Evolutionary conservation across 2,329 filamentous ascomycete genomes (phyloP).

Genomic region (Dissoconium aciculare): DNA sequence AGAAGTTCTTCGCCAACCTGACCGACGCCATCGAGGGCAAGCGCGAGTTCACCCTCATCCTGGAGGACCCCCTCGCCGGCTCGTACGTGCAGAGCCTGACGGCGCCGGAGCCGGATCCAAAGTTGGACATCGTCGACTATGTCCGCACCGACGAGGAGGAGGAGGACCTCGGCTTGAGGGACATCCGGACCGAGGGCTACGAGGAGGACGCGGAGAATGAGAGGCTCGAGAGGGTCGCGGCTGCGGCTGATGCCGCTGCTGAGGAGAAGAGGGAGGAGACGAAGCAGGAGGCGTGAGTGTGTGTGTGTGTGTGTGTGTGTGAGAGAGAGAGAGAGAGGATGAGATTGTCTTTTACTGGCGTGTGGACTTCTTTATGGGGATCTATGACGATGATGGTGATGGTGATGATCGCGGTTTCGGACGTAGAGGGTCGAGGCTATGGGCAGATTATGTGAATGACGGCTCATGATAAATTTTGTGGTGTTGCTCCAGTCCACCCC

Average conservation of each 20-base stretch:
- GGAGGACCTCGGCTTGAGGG: constrained; percentile 75
- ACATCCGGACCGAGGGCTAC: constrained; percentile 89
- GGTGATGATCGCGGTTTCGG: no score
- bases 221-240: no score
- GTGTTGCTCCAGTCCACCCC: no score
- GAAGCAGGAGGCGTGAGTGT: neutral
- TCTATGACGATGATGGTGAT: no score
- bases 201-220: constrained; percentile 30
- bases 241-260: no score
- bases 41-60: constrained; percentile 63
- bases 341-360: no score
- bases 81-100: constrained; percentile 85
- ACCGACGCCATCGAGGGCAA: constrained; percentile 66
- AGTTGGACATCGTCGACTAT: constrained; percentile 71
- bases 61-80: constrained; percentile 78
- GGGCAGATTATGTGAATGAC: no score
- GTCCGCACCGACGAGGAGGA: constrained; percentile 80
- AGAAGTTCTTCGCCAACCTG: constrained; percentile 62
- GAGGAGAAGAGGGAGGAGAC: neutral
- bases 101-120: constrained; percentile 66
- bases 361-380: no score
- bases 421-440: no score
- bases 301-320: no score
- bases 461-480: no score
- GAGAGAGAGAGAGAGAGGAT: no score